These are phyloP conservation scores for Cyclospora cayetanensis DNA, from an alignment of 169 alveolate genomes.

Conservation along the genomic window DNA sequence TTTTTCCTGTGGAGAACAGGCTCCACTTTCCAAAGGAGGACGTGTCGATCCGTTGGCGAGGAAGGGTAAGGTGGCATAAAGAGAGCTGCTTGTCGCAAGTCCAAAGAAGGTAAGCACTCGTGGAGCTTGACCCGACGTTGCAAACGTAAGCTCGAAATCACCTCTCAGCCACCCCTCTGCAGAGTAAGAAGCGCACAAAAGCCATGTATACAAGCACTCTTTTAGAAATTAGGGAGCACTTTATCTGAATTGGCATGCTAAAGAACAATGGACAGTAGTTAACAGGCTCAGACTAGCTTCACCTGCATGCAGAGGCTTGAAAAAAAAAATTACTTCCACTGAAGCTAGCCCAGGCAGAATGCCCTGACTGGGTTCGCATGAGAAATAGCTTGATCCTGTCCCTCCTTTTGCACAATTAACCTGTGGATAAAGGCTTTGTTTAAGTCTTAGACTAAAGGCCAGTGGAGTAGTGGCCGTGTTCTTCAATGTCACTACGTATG, in stretches of 20 bases:
- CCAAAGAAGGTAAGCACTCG: conserved; percentile 38
- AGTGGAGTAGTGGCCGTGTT: conserved; percentile 46
- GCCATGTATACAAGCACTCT: neutral
- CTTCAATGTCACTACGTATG: conserved; percentile 15
- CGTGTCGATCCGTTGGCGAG: neutral
- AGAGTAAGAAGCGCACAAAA: neutral
- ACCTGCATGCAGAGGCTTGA: conserved; percentile 61
- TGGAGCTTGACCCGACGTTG: conserved; percentile 29
- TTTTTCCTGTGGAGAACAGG: conserved; percentile 24
- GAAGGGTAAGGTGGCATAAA: conserved; percentile 17
- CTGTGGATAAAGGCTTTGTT: conserved; percentile 30
- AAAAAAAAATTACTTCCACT: conserved; percentile 25
- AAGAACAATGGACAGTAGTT: too few relatives aligned
- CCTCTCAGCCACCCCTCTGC: conserved; percentile 55
- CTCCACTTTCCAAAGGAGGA: conserved; percentile 2
- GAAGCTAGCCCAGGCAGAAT: conserved; percentile 25
- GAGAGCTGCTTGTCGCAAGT: conserved; percentile 36
- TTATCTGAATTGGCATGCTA: neutral
- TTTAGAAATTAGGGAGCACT: neutral
- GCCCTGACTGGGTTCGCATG: conserved; percentile 41
- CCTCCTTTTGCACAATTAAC: conserved; percentile 48
- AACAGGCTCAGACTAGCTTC: neutral
- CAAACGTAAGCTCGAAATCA: conserved; percentile 47
- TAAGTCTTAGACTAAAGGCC: conserved; percentile 19
- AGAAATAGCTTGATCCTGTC: conserved; percentile 23